Conservation (phyloP, 441 rosid species). For the Eutrema salsugineum region DNA sequence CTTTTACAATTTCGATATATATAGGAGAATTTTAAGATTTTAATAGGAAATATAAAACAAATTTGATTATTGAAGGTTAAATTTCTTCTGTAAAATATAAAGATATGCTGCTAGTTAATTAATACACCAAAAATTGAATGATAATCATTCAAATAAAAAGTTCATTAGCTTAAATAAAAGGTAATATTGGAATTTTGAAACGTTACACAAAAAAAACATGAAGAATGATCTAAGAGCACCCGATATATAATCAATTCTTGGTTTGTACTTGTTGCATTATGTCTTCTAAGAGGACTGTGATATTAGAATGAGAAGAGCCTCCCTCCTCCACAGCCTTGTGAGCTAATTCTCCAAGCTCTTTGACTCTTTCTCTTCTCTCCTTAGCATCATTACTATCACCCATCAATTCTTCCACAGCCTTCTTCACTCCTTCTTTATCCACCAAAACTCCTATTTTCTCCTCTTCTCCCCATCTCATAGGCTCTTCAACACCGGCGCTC, state of each 20-base stretch:
- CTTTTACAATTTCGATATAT: too few relatives aligned
- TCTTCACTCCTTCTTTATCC: conserved; percentile 25
- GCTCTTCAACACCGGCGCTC: conserved; percentile 16
- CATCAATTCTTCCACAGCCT: conserved; percentile 27
- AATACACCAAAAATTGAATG: too few relatives aligned
- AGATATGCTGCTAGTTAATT: too few relatives aligned
- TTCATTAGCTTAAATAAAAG: background rate
- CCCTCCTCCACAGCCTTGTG: conserved; percentile 34
- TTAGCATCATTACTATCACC: conserved; percentile 22
- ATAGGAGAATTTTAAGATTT: too few relatives aligned
- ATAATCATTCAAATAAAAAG: too few relatives aligned
- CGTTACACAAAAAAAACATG: too few relatives aligned
- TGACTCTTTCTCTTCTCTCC: conserved; percentile 33
- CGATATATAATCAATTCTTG: conserved; percentile 1
- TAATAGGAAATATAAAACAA: too few relatives aligned
- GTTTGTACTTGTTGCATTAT: conserved; percentile 10
- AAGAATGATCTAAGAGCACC: background rate
- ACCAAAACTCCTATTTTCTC: conserved; percentile 27
- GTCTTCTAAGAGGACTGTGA: conserved; percentile 32
- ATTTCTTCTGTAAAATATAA: too few relatives aligned
- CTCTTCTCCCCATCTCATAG: conserved; percentile 30
- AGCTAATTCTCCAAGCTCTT: conserved; percentile 25
- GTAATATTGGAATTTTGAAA: too few relatives aligned
- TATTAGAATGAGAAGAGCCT: conserved; percentile 37
- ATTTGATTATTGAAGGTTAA: too few relatives aligned